phyloP scores from a whole-genome alignment of 1,284 basidiomycete genomes.

The Leccinum cinnamomeum region DNA sequence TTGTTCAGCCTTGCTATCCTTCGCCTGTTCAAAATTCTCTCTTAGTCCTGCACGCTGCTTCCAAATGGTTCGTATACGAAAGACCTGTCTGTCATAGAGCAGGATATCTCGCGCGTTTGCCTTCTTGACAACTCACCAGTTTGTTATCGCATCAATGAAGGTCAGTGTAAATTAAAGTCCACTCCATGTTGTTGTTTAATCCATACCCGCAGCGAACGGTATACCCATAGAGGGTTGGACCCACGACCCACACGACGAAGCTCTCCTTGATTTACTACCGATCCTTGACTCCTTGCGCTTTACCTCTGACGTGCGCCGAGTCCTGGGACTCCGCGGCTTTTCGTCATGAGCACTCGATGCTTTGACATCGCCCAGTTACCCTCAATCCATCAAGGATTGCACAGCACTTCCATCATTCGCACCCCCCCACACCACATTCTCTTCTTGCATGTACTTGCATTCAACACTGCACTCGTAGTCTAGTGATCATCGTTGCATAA shows the following conservation, averaged over 20 bases:
- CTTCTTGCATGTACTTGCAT: constrained; percentile 31
- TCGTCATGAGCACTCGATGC: constrained; percentile 31
- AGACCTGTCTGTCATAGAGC: constrained; percentile 84
- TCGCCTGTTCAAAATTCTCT: neutral
- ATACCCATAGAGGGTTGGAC: constrained; percentile 99
- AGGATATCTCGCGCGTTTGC: constrained; percentile 88
- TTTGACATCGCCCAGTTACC: constrained; percentile 8
- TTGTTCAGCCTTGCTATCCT: constrained; percentile 14
- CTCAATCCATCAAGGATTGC: constrained; percentile 14
- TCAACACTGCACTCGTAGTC: constrained; percentile 30
- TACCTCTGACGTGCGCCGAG: constrained; percentile 91
- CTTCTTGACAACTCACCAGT: constrained; percentile 96
- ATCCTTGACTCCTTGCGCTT: constrained; percentile 95
- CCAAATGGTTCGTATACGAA: constrained; percentile 95
- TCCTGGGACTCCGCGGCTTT: constrained; percentile 81
- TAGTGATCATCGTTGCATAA: constrained; percentile 36
- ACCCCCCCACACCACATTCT: constrained; percentile 23
- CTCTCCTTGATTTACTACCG: constrained; percentile 91
- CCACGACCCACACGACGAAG: constrained; percentile 95
- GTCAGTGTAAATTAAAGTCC: constrained; percentile 46
- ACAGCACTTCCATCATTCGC: constrained; percentile 29
- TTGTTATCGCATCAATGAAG: constrained; percentile 91
- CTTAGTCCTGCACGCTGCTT: constrained; percentile 86
- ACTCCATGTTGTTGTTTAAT: constrained; percentile 10
- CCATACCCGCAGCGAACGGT: constrained; percentile 73